phyloP scores from a whole-genome alignment of 176 grass and related monocot genomes.

The Musa schizocarpa region DNA sequence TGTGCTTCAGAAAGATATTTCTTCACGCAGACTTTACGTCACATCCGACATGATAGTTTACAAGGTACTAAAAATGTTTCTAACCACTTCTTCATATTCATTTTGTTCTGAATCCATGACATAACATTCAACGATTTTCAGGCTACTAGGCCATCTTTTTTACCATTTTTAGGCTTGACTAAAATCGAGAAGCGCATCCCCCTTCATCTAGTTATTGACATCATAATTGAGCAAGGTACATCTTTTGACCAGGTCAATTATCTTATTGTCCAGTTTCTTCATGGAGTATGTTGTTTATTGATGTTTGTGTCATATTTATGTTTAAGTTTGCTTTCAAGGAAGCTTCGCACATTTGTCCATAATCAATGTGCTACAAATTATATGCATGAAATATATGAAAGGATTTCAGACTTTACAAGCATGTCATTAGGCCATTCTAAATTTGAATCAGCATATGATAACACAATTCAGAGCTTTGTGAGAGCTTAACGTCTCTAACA shows the following conservation, averaged over 20 bases:
- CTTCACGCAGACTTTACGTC: slow-evolving; percentile 40
- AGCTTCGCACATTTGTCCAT: neutral
- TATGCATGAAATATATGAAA: neutral
- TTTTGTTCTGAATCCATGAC: slow-evolving; percentile 4
- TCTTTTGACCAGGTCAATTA: neutral
- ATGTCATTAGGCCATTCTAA: neutral
- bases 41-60: slow-evolving; percentile 46
- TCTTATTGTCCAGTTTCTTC: neutral
- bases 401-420: too few relatives aligned
- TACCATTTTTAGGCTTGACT: slow-evolving; percentile 35
- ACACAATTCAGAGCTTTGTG: neutral
- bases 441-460: neutral
- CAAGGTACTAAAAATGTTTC: slow-evolving; percentile 29
- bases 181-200: slow-evolving; percentile 48
- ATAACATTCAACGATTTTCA: slow-evolving; percentile 9
- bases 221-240: slow-evolving; percentile 62
- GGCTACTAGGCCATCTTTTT: slow-evolving; percentile 41
- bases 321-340: neutral
- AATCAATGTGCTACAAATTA: neutral
- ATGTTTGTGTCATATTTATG: neutral
- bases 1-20: slow-evolving; percentile 47
- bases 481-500: neutral
- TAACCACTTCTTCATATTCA: slow-evolving; percentile 5
- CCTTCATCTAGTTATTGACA: slow-evolving; percentile 52
- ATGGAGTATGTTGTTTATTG: neutral